Evolutionary conservation across 768 basidiomycete genomes (phyloP).

Genomic region (Hygrophoropsis aurantiaca): DNA sequence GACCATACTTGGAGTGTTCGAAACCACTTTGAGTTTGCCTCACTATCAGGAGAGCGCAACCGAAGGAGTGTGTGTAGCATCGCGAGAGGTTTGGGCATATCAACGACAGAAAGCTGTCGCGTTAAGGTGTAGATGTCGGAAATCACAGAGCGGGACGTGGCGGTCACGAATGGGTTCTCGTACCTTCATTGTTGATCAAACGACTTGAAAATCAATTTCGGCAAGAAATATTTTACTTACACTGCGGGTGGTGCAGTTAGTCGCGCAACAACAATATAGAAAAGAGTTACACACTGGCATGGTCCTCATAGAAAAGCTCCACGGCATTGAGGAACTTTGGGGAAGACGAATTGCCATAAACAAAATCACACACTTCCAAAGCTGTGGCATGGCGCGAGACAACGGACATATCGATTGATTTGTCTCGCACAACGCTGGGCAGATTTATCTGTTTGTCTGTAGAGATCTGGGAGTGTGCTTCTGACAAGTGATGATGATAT

Average conservation of each 20-base stretch:
- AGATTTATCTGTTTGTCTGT: no score
- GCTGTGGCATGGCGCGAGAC: constrained; percentile 55
- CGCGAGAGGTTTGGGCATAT: constrained; percentile 68
- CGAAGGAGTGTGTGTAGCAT: constrained; percentile 58
- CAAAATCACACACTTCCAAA: constrained; percentile 67
- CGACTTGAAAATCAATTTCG: not conserved
- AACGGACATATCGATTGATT: constrained; percentile 19
- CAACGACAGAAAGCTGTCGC: constrained; percentile 56
- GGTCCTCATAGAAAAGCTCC: constrained; percentile 67
- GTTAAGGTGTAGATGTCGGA: constrained; percentile 68
- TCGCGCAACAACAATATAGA: constrained; percentile 3
- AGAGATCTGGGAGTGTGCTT: no score
- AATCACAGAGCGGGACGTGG: constrained; percentile 70
- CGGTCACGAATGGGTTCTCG: constrained; percentile 77
- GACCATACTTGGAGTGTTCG: constrained; percentile 70
- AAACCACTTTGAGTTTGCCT: constrained; percentile 48
- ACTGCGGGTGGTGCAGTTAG: constrained; percentile 20
- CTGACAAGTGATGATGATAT: not conserved
- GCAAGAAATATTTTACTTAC: constrained; percentile 16
- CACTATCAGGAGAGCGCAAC: constrained; percentile 18
- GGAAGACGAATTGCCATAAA: constrained; percentile 53
- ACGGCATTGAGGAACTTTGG: constrained; percentile 51
- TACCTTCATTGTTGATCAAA: constrained; percentile 43
- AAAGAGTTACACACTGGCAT: constrained; percentile 47
- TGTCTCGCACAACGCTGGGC: no score